Conservation (phyloP, 805 yeast genomes). For the Wickerhamomyces xylosicus region DNA sequence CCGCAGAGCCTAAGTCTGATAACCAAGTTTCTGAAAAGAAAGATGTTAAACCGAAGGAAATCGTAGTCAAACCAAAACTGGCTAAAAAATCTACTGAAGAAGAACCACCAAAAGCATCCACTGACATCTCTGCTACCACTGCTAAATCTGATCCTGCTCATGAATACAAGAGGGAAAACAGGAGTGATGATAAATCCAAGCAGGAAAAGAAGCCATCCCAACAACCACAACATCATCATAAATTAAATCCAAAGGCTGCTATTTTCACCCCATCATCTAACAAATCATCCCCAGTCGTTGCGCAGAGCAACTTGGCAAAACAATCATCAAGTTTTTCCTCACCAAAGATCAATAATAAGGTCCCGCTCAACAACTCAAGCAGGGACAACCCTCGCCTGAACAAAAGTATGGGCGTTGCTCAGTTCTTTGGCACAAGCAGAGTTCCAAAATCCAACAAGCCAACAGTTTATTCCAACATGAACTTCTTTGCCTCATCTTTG, state of each 20-base stretch:
- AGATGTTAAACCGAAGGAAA: too few relatives aligned
- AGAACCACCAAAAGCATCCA: neutral
- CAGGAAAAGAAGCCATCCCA: constrained; percentile 5
- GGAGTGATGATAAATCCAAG: too few relatives aligned
- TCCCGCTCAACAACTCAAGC: constrained; percentile 2
- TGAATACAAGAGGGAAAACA: neutral
- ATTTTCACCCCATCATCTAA: constrained; percentile 45
- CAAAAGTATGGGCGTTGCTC: constrained; percentile 5
- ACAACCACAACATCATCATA: constrained; percentile 25
- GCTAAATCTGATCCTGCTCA: neutral
- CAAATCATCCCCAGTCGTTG: constrained; percentile 5
- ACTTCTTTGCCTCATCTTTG: constrained; percentile 19
- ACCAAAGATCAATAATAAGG: constrained; percentile 12
- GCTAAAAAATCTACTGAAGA: too few relatives aligned
- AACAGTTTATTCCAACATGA: constrained; percentile 14
- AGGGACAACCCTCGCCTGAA: constrained; percentile 1
- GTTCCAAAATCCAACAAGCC: constrained; percentile 19
- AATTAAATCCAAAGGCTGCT: constrained; percentile 61
- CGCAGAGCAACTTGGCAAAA: constrained; percentile 9
- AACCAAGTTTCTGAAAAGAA: neutral
- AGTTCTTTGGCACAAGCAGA: constrained; percentile 14
- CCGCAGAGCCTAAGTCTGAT: neutral
- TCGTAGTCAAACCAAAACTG: too few relatives aligned
- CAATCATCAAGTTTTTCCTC: constrained; percentile 14
- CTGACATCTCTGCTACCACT: too few relatives aligned